Evolutionary conservation across 2,329 filamentous ascomycete species (phyloP).

Genomic region (Eutypella sp.): DNA sequence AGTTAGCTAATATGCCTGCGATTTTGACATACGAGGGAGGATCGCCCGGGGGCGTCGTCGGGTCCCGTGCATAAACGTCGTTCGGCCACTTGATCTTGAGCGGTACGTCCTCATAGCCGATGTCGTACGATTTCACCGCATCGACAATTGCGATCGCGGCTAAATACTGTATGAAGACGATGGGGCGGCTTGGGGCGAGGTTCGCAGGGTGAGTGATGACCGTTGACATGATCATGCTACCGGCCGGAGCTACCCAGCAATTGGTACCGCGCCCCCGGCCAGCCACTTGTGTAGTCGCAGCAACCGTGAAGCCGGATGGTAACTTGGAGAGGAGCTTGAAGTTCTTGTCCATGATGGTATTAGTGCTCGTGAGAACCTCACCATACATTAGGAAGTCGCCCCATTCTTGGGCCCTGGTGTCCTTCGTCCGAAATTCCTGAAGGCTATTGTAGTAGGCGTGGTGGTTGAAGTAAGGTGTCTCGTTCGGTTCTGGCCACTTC

Average conservation of each 20-base stretch:
- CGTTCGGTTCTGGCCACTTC: slow-evolving; percentile 60
- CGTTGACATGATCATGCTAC: slow-evolving; percentile 81
- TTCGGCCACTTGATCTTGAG: slow-evolving; percentile 97
- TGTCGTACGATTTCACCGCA: slow-evolving; percentile 75
- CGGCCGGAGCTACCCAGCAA: slow-evolving; percentile 89
- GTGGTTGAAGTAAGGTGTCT: slow-evolving; percentile 85
- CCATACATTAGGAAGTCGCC: slow-evolving; percentile 79
- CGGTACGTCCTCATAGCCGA: slow-evolving; percentile 68
- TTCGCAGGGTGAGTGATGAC: slow-evolving; percentile 78
- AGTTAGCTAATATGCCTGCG: slow-evolving; percentile 88
- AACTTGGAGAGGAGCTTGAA: slow-evolving; percentile 68
- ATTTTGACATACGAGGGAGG: slow-evolving; percentile 72
- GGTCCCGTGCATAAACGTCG: slow-evolving; percentile 78
- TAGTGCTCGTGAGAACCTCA: slow-evolving; percentile 90
- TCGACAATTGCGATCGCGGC: slow-evolving; percentile 82
- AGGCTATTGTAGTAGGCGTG: slow-evolving; percentile 71
- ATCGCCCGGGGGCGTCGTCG: slow-evolving; percentile 14
- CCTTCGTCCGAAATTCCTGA: slow-evolving; percentile 56
- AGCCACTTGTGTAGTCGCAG: slow-evolving; percentile 82
- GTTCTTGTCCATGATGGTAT: slow-evolving; percentile 90
- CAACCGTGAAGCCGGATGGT: slow-evolving; percentile 80
- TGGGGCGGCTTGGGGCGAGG: slow-evolving; percentile 66
- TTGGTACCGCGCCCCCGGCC: slow-evolving; percentile 86
- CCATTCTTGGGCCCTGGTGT: slow-evolving; percentile 59
- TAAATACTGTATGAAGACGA: slow-evolving; percentile 93